Base-by-base conservation (phyloP, 176 grass and related monocot species). In the Rhynchospora pubera region DNA sequence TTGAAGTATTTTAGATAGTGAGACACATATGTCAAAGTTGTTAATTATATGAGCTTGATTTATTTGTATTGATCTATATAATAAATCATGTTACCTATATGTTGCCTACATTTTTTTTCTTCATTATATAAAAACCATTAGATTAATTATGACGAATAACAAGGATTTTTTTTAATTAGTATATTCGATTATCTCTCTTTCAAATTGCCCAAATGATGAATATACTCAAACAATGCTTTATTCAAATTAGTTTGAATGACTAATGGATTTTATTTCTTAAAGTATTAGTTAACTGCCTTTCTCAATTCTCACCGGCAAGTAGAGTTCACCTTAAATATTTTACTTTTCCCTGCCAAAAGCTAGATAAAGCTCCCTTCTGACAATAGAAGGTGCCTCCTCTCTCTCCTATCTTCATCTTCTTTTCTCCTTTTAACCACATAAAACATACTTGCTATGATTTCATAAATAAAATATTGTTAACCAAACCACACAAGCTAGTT, bases 401-500 rank as follows among this genome's bases (percentile, higher is more conserved):
- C 18, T 79, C 18, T 59, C 12, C 11, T 68, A 32, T 76, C 14
- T 13, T 34, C 60, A 55, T 51, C 64, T 44, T 79, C 24, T 32
- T 50, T 44, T 65, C 22, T 44, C 66, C 48, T 73, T 52, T 57
- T 62, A 60, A 18, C 5, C 55, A 69, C 76, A 56, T 15, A 45
- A 58, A 53, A 67, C 48, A 9, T 3, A 23, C 18, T 51, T 44
- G 16, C 65, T 74, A 70, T 84, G 23, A 15, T 52, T 52, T 70
- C 76, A 24, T 83, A 5, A 65, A 72, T 71, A 72, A 81, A 81
- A 26, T 47, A 81, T 3, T 21, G 42, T 45, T n/a, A 81, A 65
- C 24, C 19, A 50, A 62, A 46, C 42, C n/a, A 46, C 58, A 65
- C 22, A 63, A 26, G 6, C 23, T 64, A 63, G 83, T 91, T 91